A percentile compares a stretch with the other conserved stretches of the same genome.
Evolutionary conservation across 306 rosid species (phyloP).

Genomic region (Erythrophleum fordii): DNA sequence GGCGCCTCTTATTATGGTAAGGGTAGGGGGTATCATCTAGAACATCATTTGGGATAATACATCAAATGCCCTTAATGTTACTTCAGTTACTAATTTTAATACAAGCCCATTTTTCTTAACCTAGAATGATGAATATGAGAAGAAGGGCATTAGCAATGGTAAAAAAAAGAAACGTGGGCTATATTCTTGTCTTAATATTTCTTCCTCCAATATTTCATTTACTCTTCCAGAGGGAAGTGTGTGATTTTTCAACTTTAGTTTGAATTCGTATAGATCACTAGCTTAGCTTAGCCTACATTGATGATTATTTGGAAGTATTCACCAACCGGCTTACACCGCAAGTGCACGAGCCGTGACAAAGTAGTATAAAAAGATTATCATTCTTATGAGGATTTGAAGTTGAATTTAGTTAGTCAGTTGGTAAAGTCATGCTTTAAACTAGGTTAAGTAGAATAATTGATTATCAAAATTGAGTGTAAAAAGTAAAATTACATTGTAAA

Average conservation of each 20-base stretch:
- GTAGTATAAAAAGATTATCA: no score
- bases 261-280: slow-evolving; percentile 94
- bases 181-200: slow-evolving; percentile 75
- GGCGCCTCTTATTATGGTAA: slow-evolving; percentile 69
- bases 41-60: slow-evolving; percentile 63
- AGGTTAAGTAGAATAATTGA: no score
- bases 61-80: slow-evolving; percentile 50
- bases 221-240: slow-evolving; percentile 93
- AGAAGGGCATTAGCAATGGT: slow-evolving; percentile 42
- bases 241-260: slow-evolving; percentile 82
- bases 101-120: slow-evolving; percentile 81
- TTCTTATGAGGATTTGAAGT: no score
- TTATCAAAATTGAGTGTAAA: no score
- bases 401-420: no score
- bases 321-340: no score
- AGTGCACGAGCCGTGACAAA: no score
- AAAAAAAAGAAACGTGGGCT: slow-evolving; percentile 70
- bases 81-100: slow-evolving; percentile 42
- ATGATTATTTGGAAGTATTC: slow-evolving; percentile 97
- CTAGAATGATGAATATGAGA: slow-evolving; percentile 57
- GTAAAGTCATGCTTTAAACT: no score
- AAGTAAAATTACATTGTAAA: no score
- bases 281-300: slow-evolving; percentile 97
- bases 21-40: slow-evolving; percentile 72
- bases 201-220: slow-evolving; percentile 98